Evolutionary conservation across 495 filamentous ascomycete genomes (phyloP).

Genomic region (Daldinia caldariorum): DNA sequence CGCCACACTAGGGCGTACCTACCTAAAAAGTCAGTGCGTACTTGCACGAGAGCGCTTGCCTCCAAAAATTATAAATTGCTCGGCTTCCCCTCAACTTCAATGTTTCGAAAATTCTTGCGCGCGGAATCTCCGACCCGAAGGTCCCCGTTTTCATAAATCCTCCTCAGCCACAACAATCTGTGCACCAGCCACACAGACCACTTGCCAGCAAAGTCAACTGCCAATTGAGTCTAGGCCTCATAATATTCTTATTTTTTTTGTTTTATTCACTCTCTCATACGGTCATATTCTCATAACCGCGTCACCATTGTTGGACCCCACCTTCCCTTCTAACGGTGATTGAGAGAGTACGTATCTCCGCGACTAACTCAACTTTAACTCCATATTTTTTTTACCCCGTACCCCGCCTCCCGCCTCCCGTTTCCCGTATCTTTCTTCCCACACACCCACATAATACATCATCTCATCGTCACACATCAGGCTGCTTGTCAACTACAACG

Average conservation of each 20-base stretch:
- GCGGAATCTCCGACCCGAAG: slow-evolving; percentile 61
- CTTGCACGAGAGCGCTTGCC: slow-evolving; percentile 42
- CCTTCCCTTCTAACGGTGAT: slow-evolving; percentile 29
- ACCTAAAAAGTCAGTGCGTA: slow-evolving; percentile 45
- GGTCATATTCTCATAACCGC: no score
- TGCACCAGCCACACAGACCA: slow-evolving; percentile 49
- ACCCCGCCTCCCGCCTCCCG: not conserved
- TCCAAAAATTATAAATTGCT: slow-evolving; percentile 60
- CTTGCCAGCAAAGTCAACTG: slow-evolving; percentile 47
- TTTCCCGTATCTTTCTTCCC: slow-evolving; percentile 11
- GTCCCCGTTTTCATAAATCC: slow-evolving; percentile 53
- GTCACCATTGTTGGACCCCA: slow-evolving; percentile 36
- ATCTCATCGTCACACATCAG: slow-evolving; percentile 18
- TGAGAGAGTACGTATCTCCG: slow-evolving; percentile 43
- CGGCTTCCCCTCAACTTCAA: slow-evolving; percentile 56
- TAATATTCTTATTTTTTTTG: slow-evolving; percentile 29
- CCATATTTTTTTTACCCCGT: slow-evolving; percentile 3
- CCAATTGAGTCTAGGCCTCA: slow-evolving; percentile 47
- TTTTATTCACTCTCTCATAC: slow-evolving; percentile 26
- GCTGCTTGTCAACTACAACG: slow-evolving; percentile 17
- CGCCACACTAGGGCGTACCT: slow-evolving; percentile 49
- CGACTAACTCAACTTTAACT: slow-evolving; percentile 8
- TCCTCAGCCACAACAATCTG: slow-evolving; percentile 49
- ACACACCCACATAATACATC: slow-evolving; percentile 18
- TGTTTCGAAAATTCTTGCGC: slow-evolving; percentile 55